These are phyloP conservation scores for Euphorbia pulcherrima DNA, from an alignment of 345 rosid species.

Conservation along the genomic window DNA sequence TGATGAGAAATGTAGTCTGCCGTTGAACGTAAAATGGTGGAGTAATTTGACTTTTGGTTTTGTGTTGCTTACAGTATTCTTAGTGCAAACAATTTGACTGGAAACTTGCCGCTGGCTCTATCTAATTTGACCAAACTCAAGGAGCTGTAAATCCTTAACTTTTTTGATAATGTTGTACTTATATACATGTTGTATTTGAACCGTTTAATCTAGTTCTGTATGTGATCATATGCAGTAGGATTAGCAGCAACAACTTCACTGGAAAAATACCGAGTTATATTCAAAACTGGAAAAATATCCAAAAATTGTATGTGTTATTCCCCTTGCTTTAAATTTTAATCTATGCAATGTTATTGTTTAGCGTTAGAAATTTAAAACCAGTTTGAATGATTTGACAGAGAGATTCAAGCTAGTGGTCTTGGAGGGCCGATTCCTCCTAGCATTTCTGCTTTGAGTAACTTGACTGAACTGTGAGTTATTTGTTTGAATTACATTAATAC, in stretches of 20 bases:
- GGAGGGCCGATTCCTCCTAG: conserved; percentile 20
- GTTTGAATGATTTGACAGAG: conserved; percentile 11
- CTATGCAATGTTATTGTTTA: background rate
- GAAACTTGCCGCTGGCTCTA: conserved; percentile 12
- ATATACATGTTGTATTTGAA: background rate
- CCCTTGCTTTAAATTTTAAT: background rate
- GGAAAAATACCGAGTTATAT: conserved; percentile 18
- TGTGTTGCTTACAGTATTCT: conserved; percentile 13
- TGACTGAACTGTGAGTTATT: conserved; percentile 21
- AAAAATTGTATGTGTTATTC: background rate
- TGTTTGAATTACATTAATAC: background rate
- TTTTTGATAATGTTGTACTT: background rate
- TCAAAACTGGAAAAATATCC: conserved; percentile 14
- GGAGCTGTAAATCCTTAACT: conserved; percentile 9
- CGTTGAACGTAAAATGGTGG: background rate
- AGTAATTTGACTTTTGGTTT: background rate
- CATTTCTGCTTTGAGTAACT: conserved; percentile 10
- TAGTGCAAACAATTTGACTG: conserved; percentile 22
- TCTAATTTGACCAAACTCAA: conserved; percentile 10
- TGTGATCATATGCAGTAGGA: conserved; percentile 16
- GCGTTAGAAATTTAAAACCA: background rate
- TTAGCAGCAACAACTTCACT: conserved; percentile 19
- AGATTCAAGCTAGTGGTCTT: conserved; percentile 21
- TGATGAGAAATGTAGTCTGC: background rate
- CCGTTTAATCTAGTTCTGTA: background rate